Base-by-base conservation (phyloP, 805 yeast species). In the Ogataea parapolymorpha region DNA sequence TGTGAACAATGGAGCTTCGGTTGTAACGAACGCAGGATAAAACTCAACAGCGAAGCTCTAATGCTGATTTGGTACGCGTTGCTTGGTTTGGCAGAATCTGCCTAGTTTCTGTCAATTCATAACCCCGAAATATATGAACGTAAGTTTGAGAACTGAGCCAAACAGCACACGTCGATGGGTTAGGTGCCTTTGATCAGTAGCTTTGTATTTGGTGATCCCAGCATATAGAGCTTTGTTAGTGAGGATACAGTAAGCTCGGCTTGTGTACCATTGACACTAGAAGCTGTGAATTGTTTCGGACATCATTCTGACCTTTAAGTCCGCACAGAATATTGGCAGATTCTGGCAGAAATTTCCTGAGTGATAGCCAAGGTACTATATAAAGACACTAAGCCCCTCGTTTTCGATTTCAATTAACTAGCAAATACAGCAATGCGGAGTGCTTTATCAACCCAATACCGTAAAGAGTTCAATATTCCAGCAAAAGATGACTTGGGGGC, bases 401-500 rank as follows among this genome's bases (percentile, higher is more conserved):
- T 12, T 13, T 26, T 26, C 5, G 29, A 26, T 13, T n/a, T 15
- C 15, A 6, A 15, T 13, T 26, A 13, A 26, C 29, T 13, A 13
- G 29, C 13, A 13, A 7, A 13, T 26, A n/a, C 13, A 13, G 24
- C 6, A 7, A 39, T 39, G 37, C 34, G 16, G 20, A 12, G 15
- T 16, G 41, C 35, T 16, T 41, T 52, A 46, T 31, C 50, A 10
- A 27, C 40, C 15, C 50, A 33, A 32, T 31, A 49, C 8, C 50
- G 48, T 7, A 47, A 48, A 39, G 38, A 46, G 14, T 85, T 80
- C 56, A 75, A 81, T 25, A 72, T 86, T 24, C 95, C 95, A 2
- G 71, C 78, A n/a, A 82, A 82, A 41, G 74, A 76, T n/a, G 95
- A 86, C 58, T 66, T 80, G 13, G 95, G 90, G 18, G 95, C 95